Percentiles rank a stretch among this genome's conserved stretches.
These are phyloP conservation scores for Candida endomychidarum DNA, from an alignment of 805 yeast genomes.

Conservation along the genomic window DNA sequence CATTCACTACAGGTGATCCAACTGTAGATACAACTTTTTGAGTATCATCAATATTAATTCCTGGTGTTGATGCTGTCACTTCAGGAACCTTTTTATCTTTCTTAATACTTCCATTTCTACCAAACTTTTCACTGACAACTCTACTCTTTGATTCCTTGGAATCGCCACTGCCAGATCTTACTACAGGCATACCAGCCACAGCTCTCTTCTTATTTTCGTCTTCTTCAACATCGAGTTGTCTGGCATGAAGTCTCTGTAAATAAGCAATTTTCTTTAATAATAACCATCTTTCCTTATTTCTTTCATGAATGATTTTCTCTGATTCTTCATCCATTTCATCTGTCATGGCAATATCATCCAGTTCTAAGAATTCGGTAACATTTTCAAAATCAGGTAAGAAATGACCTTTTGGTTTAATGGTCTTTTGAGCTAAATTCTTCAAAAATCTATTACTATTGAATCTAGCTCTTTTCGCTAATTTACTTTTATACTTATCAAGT, in stretches of 20 bases:
- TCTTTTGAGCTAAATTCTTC: conserved; percentile 52
- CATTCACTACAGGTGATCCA: conserved; percentile 6
- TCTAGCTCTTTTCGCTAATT: conserved; percentile 48
- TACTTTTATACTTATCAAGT: conserved; percentile 56
- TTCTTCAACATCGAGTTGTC: conserved; percentile 40
- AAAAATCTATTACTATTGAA: conserved; percentile 56
- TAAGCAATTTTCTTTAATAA: conserved; percentile 71
- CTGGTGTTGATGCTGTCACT: not conserved
- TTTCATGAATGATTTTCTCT: conserved; percentile 36
- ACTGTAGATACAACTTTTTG: conserved; percentile 14
- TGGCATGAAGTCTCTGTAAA: conserved; percentile 63
- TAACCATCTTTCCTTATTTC: conserved; percentile 64
- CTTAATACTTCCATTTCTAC: not conserved
- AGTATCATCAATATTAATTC: not conserved
- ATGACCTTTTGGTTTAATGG: conserved; percentile 35
- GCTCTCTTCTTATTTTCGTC: conserved; percentile 38
- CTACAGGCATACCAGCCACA: conserved; percentile 30
- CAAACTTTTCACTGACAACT: not conserved
- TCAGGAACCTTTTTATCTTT: not conserved
- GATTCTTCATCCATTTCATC: conserved; percentile 39
- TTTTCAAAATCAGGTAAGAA: conserved; percentile 60
- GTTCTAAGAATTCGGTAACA: conserved; percentile 54
- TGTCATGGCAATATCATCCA: conserved; percentile 38
- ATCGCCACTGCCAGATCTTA: not conserved
- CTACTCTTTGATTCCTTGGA: not conserved